Evolutionary conservation across 768 basidiomycete genomes (phyloP), one percentile per base, ranked within the genome.

Genomic region (Xerocomus potaroensis): DNA sequence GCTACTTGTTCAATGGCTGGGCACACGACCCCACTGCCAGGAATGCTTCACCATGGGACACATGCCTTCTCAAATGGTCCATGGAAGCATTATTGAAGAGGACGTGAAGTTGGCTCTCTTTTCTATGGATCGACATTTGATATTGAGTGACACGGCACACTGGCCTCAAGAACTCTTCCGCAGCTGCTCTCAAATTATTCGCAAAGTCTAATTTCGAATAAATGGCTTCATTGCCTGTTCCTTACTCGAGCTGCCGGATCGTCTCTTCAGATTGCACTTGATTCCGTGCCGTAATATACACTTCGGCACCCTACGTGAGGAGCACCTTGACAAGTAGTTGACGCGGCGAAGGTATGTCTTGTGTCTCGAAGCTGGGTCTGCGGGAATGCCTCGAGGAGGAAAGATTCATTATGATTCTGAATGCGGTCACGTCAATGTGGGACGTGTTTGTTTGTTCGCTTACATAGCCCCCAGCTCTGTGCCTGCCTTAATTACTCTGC

Each of bases 41-140:
- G 8, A 12, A 4, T 46, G 39, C 21, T 32, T 27, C 10, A 23
- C 26, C 2, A 7, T 11, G 18, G 1, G 22, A 7, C 8, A 26
- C 1, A 22, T 32, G 14, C 14, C 3, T 16, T 11, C n/a, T 7
- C n/a, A 1, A 39, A 24, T 4, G 18, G n/a, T n/a, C 5, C 16
- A 37, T 76, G 43, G 38, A 77, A 75, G 69, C 77, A 35, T 74
- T 79, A 48, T 78, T 77, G 60, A 75, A 71, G 8, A 81, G 61
- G 4, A 76, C 65, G 43, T 80, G 66, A 12, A 81, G 60, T 43
- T 66, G 61, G 2, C 49, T 64, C 50, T 80, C 78, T 48, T 71
- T 72, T 27, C 72, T 75, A 32, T 15, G 5, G 19, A 18, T 18
- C 11, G 14, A 16, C 31, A 24, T 7, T 18, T 7, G 29, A 3